Percentiles rank a stretch among this genome's conserved stretches.
phyloP scores from a whole-genome alignment of 495 filamentous ascomycete genomes.

The Xylaria nigripes region DNA sequence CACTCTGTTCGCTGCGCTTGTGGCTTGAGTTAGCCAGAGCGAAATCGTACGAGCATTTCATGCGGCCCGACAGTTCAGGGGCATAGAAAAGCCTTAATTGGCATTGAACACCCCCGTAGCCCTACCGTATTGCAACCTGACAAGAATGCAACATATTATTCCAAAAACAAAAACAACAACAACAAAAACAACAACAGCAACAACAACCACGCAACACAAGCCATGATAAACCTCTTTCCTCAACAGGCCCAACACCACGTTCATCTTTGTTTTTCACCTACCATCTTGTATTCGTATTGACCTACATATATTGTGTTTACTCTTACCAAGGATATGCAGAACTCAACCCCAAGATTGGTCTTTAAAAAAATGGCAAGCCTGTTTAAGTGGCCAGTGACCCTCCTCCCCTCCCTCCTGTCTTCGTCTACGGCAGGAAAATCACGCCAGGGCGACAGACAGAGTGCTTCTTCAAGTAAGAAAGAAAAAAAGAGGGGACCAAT shows the following conservation, averaged over 20 bases:
- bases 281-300: background rate
- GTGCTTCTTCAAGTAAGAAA: background rate
- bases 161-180: no score
- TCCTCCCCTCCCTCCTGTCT: background rate
- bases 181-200: no score
- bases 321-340: no score
- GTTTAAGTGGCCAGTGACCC: background rate
- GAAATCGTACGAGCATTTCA: constrained; percentile 6
- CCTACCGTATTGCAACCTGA: background rate
- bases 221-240: background rate
- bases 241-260: constrained; percentile 7
- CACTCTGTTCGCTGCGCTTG: background rate
- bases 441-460: constrained; percentile 1
- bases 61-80: background rate
- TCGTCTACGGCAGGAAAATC: background rate
- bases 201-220: no score
- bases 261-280: background rate
- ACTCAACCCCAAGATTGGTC: background rate
- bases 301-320: no score
- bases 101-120: background rate
- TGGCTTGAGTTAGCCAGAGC: background rate
- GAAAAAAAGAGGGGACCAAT: constrained; percentile 2
- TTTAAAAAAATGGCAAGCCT: background rate
- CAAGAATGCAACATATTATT: no score
- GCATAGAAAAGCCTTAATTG: background rate